Evolutionary conservation across 2,329 filamentous ascomycete species (phyloP), one percentile per base, ranked within the genome.

Genomic region (Colletotrichum tropicale): DNA sequence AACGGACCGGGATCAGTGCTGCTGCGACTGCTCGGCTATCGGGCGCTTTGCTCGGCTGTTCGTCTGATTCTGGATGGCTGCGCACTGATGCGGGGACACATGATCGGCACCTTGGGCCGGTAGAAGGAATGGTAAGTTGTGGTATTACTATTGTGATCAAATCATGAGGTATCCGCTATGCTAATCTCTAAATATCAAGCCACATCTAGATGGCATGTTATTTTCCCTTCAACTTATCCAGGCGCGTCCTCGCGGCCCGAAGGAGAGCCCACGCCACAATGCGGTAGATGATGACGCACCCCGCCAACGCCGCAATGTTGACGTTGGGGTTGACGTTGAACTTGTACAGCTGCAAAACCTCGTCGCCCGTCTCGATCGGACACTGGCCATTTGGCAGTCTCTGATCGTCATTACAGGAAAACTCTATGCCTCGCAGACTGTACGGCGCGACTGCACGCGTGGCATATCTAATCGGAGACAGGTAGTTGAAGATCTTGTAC

Each of bases 381-480:
- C 94, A 96, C 15, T 81, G 81, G 0, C 93, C 94, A 70, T 90
- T 83, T 0, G 89, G 88, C 12, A 94, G 83, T 48, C 86, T 86
- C 84, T 95, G 93, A 10, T 82, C 84, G 3, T 89, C 87, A 3
- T 87, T 89, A 81, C 94, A 96, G 2, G 90, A 90, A 79, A 96
- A 95, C 0, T 81, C 71, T 8, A 94, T 88, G 0, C 87, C 88
- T 8, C 88, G 84, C 38, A 96, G 83, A 0, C 92, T 92, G 77
- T 92, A 95, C 0, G 91, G 90, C 1, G 92, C 92, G 52, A 96
- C 84, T 38, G 93, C 93, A 0, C 91, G 91, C 5, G 93, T 88
- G 0, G 91, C 89, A 80, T 95, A 96, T 68, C 94, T 93, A 69
- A 95, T 89, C 0, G 94, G 94, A 2, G 89, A 92, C 62, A 96